These are phyloP conservation scores for Penicillium janthinellum DNA, from an alignment of 2,329 filamentous ascomycete species.

Conservation along the genomic window DNA sequence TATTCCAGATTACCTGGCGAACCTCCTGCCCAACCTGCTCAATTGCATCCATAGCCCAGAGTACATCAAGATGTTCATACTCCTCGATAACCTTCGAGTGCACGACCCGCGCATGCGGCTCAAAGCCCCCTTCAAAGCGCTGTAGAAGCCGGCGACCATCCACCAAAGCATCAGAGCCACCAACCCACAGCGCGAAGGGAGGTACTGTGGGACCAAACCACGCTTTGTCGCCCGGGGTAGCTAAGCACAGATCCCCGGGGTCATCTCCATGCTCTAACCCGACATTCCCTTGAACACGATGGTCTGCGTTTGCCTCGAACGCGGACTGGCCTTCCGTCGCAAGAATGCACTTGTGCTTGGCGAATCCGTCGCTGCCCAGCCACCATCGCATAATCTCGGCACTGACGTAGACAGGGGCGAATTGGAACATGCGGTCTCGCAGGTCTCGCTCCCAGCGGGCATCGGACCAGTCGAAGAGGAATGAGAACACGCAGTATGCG, in stretches of 20 bases:
- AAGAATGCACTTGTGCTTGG: conserved; percentile 81
- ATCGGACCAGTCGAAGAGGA: conserved; percentile 87
- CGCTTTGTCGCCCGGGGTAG: conserved; percentile 51
- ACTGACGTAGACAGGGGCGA: conserved; percentile 86
- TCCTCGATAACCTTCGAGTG: conserved; percentile 80
- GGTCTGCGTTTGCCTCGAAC: conserved; percentile 55
- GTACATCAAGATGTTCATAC: conserved; percentile 91
- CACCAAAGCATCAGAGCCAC: conserved; percentile 79
- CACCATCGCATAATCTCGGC: conserved; percentile 94
- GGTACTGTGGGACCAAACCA: conserved; percentile 84
- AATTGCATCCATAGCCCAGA: conserved; percentile 89
- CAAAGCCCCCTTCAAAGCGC: conserved; percentile 73
- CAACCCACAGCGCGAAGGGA: conserved; percentile 86
- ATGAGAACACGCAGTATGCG: conserved; percentile 86
- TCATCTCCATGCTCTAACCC: conserved; percentile 18
- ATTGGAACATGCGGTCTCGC: conserved; percentile 83
- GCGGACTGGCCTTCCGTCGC: conserved; percentile 73
- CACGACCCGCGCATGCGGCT: conserved; percentile 79
- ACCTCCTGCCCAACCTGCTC: conserved; percentile 82
- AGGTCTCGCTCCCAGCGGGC: conserved; percentile 79
- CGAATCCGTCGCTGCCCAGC: conserved; percentile 85
- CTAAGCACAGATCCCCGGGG: conserved; percentile 21
- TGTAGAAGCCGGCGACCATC: conserved; percentile 75
- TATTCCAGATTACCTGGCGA: conserved; percentile 81
- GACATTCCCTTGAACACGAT: conserved; percentile 18